Percentiles rank a stretch among this genome's conserved stretches.
Evolutionary conservation across 2,329 filamentous ascomycete species (phyloP).

Genomic region (Purpureocillium lavendulum): DNA sequence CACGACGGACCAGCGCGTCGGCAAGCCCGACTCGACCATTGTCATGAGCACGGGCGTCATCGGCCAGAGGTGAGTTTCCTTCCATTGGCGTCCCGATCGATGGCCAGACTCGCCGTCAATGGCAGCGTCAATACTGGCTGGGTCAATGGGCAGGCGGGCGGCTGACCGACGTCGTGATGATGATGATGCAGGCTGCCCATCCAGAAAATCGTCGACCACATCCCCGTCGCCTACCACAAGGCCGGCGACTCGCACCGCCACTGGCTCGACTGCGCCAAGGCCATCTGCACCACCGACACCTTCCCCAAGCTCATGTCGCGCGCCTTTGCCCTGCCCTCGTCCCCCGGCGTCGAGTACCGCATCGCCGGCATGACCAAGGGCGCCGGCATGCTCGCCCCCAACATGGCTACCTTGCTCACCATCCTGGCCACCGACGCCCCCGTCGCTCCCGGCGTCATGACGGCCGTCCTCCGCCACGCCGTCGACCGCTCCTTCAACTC

Average conservation of each 20-base stretch:
- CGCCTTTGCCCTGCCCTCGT: slow-evolving; percentile 76
- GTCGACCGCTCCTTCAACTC: slow-evolving; percentile 87
- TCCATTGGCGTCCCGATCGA: no score
- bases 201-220: slow-evolving; percentile 75
- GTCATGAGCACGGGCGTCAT: slow-evolving; percentile 99
- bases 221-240: slow-evolving; percentile 65
- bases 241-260: slow-evolving; percentile 71
- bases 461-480: slow-evolving; percentile 61
- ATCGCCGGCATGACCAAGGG: slow-evolving; percentile 96
- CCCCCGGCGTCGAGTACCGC: slow-evolving; percentile 65
- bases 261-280: slow-evolving; percentile 79
- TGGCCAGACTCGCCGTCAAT: no score
- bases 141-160: no score
- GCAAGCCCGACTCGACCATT: slow-evolving; percentile 53
- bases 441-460: slow-evolving; percentile 59
- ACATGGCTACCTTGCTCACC: slow-evolving; percentile 93
- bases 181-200: slow-evolving; percentile 62
- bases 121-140: no score
- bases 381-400: slow-evolving; percentile 97
- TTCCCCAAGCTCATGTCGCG: slow-evolving; percentile 92
- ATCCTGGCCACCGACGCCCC: slow-evolving; percentile 89
- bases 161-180: no score
- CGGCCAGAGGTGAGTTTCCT: slow-evolving; percentile 69
- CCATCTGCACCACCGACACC: slow-evolving; percentile 97
- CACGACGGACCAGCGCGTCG: slow-evolving; percentile 60